phyloP scores from a whole-genome alignment of 371 early-diverging fungal genomes.

The Dichotomocladium elegans region DNA sequence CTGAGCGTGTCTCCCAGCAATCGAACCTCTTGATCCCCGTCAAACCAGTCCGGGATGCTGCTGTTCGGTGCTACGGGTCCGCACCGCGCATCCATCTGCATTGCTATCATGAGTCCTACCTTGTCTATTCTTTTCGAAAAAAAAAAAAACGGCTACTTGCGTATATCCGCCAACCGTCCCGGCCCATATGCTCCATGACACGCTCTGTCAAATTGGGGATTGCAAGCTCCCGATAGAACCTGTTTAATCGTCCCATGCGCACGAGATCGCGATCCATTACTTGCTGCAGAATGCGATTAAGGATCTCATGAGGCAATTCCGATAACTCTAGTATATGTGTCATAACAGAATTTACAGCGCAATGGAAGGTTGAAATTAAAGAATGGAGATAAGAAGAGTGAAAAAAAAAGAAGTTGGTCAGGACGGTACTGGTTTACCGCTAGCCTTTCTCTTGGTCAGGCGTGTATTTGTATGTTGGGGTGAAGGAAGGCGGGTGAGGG shows the following conservation, averaged over 20 bases:
- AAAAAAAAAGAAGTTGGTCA: too few species aligned
- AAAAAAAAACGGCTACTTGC: not conserved
- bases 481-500: too few species aligned
- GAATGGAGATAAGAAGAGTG: too few species aligned
- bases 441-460: too few species aligned
- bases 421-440: too few species aligned
- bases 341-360: too few species aligned
- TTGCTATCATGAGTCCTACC: not conserved
- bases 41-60: too few species aligned
- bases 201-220: constrained; percentile 1
- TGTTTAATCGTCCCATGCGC: not conserved
- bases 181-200: not conserved
- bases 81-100: not conserved
- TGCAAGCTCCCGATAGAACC: not conserved
- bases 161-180: constrained; percentile 1
- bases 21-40: not conserved
- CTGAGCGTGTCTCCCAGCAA: not conserved
- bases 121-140: not conserved
- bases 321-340: too few species aligned
- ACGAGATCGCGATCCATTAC: not conserved
- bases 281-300: not conserved
- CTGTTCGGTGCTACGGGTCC: too few species aligned
- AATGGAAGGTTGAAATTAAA: too few species aligned
- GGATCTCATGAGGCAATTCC: not conserved
- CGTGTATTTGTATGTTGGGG: too few species aligned